A percentile compares a stretch with the other conserved stretches of the same genome.
Conservation (phyloP, 176 grass and related monocot genomes). For the Oryza nivara region DNA sequence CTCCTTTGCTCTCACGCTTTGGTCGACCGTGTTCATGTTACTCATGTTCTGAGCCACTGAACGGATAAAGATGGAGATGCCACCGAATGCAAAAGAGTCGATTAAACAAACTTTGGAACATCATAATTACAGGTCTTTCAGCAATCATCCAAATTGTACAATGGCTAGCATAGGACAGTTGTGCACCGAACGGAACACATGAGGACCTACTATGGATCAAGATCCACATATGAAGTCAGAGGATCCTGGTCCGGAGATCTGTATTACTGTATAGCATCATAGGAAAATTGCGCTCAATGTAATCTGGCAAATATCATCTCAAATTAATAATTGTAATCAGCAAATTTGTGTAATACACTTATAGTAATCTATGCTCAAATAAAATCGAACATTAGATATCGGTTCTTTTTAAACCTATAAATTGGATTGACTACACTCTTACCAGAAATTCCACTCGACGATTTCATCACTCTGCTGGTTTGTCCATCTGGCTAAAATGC, state of each 20-base stretch:
- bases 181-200: background rate
- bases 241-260: background rate
- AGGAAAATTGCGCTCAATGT: background rate
- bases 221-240: too few relatives aligned
- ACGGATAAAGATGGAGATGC: background rate
- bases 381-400: background rate
- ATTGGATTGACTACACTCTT: background rate
- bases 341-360: background rate
- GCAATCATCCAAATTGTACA: background rate
- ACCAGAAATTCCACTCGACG: too few relatives aligned
- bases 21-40: constrained; percentile 66
- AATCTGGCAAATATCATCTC: background rate
- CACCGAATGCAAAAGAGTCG: background rate
- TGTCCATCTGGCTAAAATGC: constrained; percentile 22
- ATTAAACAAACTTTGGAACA: background rate
- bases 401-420: background rate
- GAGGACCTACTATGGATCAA: too few relatives aligned
- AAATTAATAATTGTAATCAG: background rate
- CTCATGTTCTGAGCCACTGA: constrained; percentile 41
- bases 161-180: background rate
- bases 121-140: background rate
- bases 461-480: background rate
- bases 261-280: background rate
- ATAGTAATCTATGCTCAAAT: background rate
- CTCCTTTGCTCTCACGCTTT: constrained; percentile 56